phyloP scores from a whole-genome alignment of 2,329 filamentous ascomycete genomes.

The Beauveria pseudobassiana region DNA sequence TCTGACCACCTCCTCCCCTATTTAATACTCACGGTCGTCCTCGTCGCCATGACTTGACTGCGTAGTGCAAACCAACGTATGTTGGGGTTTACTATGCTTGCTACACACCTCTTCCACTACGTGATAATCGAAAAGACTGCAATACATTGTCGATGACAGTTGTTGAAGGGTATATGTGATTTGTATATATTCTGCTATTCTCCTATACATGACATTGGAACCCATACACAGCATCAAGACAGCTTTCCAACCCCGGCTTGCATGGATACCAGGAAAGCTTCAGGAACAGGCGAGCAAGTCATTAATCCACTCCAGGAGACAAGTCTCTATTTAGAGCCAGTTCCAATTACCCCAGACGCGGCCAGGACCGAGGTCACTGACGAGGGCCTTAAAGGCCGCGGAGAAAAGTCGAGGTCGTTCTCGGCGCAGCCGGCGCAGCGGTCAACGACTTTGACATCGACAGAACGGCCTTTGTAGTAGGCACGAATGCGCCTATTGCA shows the following conservation, averaged over 20 bases:
- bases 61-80: neutral
- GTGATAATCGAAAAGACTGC: no score
- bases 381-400: slow-evolving; percentile 38
- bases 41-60: no score
- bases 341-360: slow-evolving; percentile 20
- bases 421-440: slow-evolving; percentile 47
- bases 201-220: neutral
- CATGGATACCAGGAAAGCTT: neutral
- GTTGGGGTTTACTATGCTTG: neutral
- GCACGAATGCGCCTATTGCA: slow-evolving; percentile 63
- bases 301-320: neutral
- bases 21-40: no score
- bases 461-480: slow-evolving; percentile 34
- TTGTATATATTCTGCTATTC: neutral
- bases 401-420: slow-evolving; percentile 42
- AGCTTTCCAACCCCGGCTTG: no score
- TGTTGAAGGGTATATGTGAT: neutral
- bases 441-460: slow-evolving; percentile 61
- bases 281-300: neutral
- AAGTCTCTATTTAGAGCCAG: slow-evolving; percentile 15
- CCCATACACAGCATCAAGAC: neutral
- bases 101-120: neutral
- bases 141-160: no score
- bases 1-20: no score
- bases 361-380: slow-evolving; percentile 21